Evolutionary conservation across 2,329 filamentous ascomycete genomes (phyloP), one percentile per base, ranked within the genome.

Genomic region (Aspergillus melleus): DNA sequence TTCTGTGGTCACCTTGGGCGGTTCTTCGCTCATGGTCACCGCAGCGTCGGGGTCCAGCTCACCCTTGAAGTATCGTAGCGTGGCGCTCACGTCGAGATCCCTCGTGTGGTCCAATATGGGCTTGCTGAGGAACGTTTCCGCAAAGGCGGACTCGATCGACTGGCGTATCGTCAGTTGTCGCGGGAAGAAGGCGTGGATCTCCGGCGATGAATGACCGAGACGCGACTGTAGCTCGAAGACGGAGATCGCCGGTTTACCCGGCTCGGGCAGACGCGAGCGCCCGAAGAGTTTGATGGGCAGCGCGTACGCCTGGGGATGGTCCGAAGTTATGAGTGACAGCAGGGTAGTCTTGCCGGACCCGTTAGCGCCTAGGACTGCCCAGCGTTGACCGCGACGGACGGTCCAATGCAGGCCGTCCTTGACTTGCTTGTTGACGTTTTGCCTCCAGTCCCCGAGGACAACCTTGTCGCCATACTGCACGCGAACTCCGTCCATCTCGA

Each of bases 341-440:
- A 99, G 84, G 0, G 95, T 99, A 0, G 95, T 99, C 80, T 99
- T 99, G 19, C 95, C 95, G 0, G 92, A 96, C 12, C 85, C 95
- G 68, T 99, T 98, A 32, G 93, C 90, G 0, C 95, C 95, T 70
- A 99, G 95, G 19, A 98, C 85, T 3, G 91, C 94, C 90, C 92
- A 96, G 63, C 93, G 87, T 72, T 97, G 88, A 24, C 94, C 93
- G 54, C 89, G 86, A 44, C 87, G 86, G 24, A 98, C 88, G 0
- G 84, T 90, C 92, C 95, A 97, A 71, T 89, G 84, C 6, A 98
- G 80, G 0, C 94, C 94, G 1, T 84, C 74, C 60, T 80, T 78
- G 19, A 76, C 65, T 51, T 79, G 67, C 0, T 84, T 84, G 3
- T 84, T 67, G 12, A 83, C 72, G 1, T 81, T 69, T 73, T 91